Evolutionary conservation across 306 rosid genomes (phyloP).

Genomic region (Quercus aquifolioides): DNA sequence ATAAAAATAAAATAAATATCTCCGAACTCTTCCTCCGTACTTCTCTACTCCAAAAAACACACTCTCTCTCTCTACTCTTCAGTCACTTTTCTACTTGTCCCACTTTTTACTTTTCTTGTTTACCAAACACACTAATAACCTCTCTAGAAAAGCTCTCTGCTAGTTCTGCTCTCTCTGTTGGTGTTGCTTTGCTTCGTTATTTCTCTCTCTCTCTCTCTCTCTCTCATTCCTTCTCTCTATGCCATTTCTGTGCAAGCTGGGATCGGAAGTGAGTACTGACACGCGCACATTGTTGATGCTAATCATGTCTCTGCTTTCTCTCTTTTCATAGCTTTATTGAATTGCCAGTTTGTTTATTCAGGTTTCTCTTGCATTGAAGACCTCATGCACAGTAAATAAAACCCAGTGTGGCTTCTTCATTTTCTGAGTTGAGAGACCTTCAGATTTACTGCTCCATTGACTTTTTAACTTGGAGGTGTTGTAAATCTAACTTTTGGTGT

Average conservation of each 20-base stretch:
- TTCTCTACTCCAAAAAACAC: too few species aligned
- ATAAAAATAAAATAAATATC: background rate
- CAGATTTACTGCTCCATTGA: background rate
- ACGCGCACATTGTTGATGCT: slow-evolving; percentile 11
- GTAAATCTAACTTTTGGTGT: background rate
- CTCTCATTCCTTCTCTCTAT: too few species aligned
- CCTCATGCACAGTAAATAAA: slow-evolving; percentile 10
- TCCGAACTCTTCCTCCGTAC: background rate
- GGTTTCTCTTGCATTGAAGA: background rate
- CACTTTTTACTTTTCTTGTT: slow-evolving; percentile 38
- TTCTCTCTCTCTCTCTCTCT: background rate
- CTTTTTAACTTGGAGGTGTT: background rate
- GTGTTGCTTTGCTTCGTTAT: background rate
- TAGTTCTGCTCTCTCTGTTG: slow-evolving; percentile 1
- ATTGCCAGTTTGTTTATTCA: background rate
- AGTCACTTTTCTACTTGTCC: slow-evolving; percentile 24
- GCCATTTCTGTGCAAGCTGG: slow-evolving; percentile 10
- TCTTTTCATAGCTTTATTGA: background rate
- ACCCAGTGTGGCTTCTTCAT: slow-evolving; percentile 11
- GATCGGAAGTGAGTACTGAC: slow-evolving; percentile 26
- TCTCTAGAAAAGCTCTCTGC: background rate
- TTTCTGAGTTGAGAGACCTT: slow-evolving; percentile 17
- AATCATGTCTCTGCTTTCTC: slow-evolving; percentile 12
- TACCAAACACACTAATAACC: slow-evolving; percentile 33
- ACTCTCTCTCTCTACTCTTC: background rate